These are phyloP conservation scores for Bipolaris gigantea DNA, from an alignment of 2,329 filamentous ascomycete species.

Conservation along the genomic window DNA sequence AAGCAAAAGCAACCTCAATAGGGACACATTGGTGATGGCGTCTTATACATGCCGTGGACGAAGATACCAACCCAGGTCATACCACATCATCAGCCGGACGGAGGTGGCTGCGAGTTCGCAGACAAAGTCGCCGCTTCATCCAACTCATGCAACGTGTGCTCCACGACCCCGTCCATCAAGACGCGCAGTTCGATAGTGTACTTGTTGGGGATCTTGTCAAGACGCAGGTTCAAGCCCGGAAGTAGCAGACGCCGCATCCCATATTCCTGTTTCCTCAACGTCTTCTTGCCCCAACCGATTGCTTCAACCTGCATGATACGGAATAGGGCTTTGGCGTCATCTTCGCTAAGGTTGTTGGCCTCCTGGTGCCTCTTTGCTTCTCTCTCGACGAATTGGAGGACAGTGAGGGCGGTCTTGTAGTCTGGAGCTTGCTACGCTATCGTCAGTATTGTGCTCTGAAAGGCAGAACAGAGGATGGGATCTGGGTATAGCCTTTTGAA, in stretches of 20 bases:
- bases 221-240: conserved; percentile 17
- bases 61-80: neutral
- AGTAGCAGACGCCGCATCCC: conserved; percentile 1
- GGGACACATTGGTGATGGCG: no score
- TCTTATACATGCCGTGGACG: neutral
- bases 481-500: neutral
- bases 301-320: conserved; percentile 13
- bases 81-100: neutral
- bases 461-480: neutral
- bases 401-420: neutral
- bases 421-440: neutral
- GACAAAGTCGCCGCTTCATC: neutral
- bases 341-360: conserved; percentile 7
- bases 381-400: conserved; percentile 10
- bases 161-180: conserved; percentile 7
- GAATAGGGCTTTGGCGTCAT: conserved; percentile 18
- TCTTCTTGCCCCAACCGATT: conserved; percentile 15
- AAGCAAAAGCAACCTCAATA: no score
- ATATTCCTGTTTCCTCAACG: conserved; percentile 4
- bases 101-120: neutral
- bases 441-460: neutral
- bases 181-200: conserved; percentile 11
- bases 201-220: conserved; percentile 13
- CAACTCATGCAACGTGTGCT: neutral
- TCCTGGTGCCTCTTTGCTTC: conserved; percentile 6